phyloP scores from a whole-genome alignment of 2,329 filamentous ascomycete genomes.

The Onygena corvina region DNA sequence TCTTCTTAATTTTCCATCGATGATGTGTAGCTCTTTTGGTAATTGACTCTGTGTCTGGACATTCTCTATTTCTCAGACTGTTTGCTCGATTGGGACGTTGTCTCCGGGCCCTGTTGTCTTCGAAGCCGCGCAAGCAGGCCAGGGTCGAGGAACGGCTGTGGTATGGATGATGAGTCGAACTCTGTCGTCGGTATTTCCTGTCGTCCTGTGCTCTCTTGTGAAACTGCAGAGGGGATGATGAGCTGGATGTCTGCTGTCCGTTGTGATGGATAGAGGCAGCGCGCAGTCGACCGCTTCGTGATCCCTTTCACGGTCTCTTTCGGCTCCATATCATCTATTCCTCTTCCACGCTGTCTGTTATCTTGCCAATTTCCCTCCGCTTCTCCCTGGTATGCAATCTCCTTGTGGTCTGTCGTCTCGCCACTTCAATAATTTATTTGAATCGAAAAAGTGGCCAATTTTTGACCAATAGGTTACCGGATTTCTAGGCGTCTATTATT shows the following conservation, averaged over 20 bases:
- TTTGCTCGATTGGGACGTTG: too few species aligned
- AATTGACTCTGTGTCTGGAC: too few species aligned
- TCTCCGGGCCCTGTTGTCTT: background rate
- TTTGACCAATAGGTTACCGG: too few species aligned
- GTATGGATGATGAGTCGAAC: constrained; percentile 14
- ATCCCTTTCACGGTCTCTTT: background rate
- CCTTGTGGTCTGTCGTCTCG: too few species aligned
- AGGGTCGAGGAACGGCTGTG: constrained; percentile 15
- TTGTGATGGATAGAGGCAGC: constrained; percentile 10
- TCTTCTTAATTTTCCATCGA: too few species aligned
- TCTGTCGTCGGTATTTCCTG: constrained; percentile 8
- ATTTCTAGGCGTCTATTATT: too few species aligned
- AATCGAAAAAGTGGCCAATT: too few species aligned
- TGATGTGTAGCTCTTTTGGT: too few species aligned
- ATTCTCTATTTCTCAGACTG: background rate
- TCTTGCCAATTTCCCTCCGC: too few species aligned
- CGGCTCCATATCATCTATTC: background rate
- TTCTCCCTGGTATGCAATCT: too few species aligned
- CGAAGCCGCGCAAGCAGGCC: background rate
- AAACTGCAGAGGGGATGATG: background rate
- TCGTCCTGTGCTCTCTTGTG: background rate
- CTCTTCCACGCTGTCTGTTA: background rate
- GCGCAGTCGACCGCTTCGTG: background rate
- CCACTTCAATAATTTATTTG: too few species aligned
- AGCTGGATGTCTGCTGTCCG: constrained; percentile 13